Evolutionary conservation across 768 basidiomycete species (phyloP).

Genomic region (Boletellus emodensis): DNA sequence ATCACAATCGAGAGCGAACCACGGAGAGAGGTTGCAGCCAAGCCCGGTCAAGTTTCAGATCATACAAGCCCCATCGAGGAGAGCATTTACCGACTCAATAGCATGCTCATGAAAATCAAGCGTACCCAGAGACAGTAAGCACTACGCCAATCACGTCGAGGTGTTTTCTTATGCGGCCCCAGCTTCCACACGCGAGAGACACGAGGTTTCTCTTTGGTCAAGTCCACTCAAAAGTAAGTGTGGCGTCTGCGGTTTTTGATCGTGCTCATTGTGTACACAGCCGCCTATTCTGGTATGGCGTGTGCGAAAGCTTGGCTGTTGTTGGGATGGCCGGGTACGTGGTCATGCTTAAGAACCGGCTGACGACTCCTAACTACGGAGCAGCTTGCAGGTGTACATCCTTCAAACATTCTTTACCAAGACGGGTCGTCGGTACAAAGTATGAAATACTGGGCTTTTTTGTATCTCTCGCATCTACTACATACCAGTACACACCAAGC

Average conservation of each 20-base stretch:
- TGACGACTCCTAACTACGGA: constrained; percentile 6
- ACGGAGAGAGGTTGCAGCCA: constrained; percentile 81
- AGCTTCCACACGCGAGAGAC: constrained; percentile 96
- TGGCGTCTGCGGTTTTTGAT: neutral
- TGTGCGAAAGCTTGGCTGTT: constrained; percentile 74
- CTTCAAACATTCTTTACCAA: constrained; percentile 97
- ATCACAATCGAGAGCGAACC: constrained; percentile 99
- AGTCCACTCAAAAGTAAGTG: constrained; percentile 79
- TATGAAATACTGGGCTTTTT: constrained; percentile 39
- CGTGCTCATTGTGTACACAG: constrained; percentile 34
- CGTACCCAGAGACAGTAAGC: constrained; percentile 91
- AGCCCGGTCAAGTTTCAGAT: constrained; percentile 82
- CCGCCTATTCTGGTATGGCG: constrained; percentile 91
- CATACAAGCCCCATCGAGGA: constrained; percentile 94
- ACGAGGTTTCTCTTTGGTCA: constrained; percentile 89
- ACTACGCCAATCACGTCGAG: neutral
- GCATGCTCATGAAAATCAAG: constrained; percentile 84
- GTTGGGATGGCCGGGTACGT: constrained; percentile 87
- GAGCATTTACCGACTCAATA: constrained; percentile 87
- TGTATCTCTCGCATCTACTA: constrained; percentile 8
- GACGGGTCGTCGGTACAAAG: constrained; percentile 86
- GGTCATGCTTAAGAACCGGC: neutral
- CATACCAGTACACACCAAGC: neutral
- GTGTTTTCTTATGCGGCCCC: constrained; percentile 3
- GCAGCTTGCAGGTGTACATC: constrained; percentile 83